phyloP scores from a whole-genome alignment of 441 rosid species.

The Arabidopsis hybrid region DNA sequence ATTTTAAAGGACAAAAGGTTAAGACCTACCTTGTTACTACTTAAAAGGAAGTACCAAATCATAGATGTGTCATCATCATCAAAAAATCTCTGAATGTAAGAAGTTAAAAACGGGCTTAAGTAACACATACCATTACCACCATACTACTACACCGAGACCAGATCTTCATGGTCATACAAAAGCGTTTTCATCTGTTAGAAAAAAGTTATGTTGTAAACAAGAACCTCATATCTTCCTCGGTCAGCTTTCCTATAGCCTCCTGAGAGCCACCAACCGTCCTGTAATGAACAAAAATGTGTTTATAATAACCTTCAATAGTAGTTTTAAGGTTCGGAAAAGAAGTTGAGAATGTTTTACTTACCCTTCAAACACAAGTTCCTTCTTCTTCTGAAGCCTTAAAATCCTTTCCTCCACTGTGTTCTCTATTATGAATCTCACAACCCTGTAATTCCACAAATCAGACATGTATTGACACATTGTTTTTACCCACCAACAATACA shows the following conservation, averaged over 20 bases:
- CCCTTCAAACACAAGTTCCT: conserved; percentile 98
- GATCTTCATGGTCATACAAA: conserved; percentile 11
- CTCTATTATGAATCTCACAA: conserved; percentile 90
- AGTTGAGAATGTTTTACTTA: conserved; percentile 38
- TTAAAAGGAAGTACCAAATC: conserved; percentile 11
- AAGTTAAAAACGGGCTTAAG: neutral
- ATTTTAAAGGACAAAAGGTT: neutral
- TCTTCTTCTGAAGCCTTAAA: conserved; percentile 89
- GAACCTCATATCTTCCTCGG: conserved; percentile 81
- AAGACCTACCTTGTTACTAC: conserved; percentile 13
- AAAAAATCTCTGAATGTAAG: neutral
- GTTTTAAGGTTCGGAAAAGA: neutral
- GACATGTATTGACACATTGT: neutral
- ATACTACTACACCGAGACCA: neutral
- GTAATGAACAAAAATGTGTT: conserved; percentile 15
- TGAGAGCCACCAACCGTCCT: conserved; percentile 94
- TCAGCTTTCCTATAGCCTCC: conserved; percentile 84
- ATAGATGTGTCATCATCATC: conserved; percentile 1
- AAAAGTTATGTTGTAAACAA: conserved; percentile 55
- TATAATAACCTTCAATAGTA: neutral
- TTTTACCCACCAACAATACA: conserved; percentile 7
- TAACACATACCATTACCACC: conserved; percentile 1
- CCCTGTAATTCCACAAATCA: conserved; percentile 49
- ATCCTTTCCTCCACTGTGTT: conserved; percentile 96
- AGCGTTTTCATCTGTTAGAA: neutral